phyloP scores from a whole-genome alignment of 129 eudicot genomes.

The Helianthus annuus region DNA sequence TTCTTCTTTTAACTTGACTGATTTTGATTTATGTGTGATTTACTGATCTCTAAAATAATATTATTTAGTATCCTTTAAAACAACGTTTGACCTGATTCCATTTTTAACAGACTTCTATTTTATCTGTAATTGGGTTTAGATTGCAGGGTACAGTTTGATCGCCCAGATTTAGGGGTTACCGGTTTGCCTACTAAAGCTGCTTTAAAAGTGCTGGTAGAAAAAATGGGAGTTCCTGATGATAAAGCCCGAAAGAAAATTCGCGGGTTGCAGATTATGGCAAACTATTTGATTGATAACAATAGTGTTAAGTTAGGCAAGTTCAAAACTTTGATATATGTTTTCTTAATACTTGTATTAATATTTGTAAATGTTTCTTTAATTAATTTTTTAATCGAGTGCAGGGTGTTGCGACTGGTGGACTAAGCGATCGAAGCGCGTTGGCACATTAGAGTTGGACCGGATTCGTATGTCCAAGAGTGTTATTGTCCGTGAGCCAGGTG shows the following conservation, averaged over 20 bases:
- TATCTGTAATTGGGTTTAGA: no score
- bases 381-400: constrained; percentile 15
- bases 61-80: no score
- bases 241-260: constrained; percentile 52
- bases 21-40: not conserved
- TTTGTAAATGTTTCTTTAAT: not conserved
- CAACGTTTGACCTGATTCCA: no score
- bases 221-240: constrained; percentile 75
- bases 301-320: constrained; percentile 51
- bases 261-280: constrained; percentile 45
- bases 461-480: constrained; percentile 87
- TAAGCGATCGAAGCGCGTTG: constrained; percentile 68
- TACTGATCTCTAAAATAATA: no score
- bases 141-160: no score
- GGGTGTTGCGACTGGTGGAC: constrained; percentile 78
- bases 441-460: constrained; percentile 88
- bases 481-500: constrained; percentile 61
- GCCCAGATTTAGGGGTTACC: constrained; percentile 27
- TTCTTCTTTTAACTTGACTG: not conserved
- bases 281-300: constrained; percentile 50
- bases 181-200: constrained; percentile 95
- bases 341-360: not conserved
- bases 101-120: no score
- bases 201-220: constrained; percentile 82
- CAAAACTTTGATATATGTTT: not conserved